Conservation (phyloP, 1,284 basidiomycete species). For the Trametes polyzona region DNA sequence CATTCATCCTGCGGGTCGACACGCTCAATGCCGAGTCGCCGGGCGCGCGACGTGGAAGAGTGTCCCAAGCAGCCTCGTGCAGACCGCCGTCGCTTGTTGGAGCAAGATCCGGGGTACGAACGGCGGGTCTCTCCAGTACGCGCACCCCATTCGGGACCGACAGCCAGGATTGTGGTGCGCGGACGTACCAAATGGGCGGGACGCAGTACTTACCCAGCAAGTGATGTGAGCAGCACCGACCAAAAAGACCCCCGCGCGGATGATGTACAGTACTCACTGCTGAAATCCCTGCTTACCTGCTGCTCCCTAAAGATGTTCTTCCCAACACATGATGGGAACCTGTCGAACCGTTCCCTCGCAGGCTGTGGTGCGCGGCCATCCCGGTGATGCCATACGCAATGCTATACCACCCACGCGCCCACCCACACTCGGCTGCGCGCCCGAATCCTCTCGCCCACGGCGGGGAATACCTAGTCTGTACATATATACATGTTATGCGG, state of each 20-base stretch:
- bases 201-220: too few relatives aligned
- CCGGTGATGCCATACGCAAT: conserved; percentile 13
- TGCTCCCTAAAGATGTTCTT: too few relatives aligned
- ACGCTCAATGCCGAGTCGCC: background rate
- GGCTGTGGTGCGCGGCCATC: conserved; percentile 10
- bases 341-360: conserved; percentile 2
- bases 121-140: background rate
- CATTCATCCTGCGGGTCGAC: background rate
- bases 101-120: background rate
- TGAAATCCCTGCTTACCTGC: too few relatives aligned
- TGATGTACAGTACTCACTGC: background rate
- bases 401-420: conserved; percentile 8
- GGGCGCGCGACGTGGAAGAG: background rate
- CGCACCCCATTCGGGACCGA: conserved; percentile 4
- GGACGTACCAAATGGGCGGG: background rate
- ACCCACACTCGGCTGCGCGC: conserved; percentile 1
- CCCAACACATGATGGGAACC: conserved; percentile 3
- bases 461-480: conserved; percentile 13
- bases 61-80: background rate
- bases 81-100: background rate
- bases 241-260: too few relatives aligned
- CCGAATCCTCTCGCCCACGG: background rate
- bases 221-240: too few relatives aligned
- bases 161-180: background rate
- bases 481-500: conserved; percentile 24